Evolutionary conservation across 2,329 filamentous ascomycete genomes (phyloP).

Genomic region (Cephalotrichum gorgonifer): DNA sequence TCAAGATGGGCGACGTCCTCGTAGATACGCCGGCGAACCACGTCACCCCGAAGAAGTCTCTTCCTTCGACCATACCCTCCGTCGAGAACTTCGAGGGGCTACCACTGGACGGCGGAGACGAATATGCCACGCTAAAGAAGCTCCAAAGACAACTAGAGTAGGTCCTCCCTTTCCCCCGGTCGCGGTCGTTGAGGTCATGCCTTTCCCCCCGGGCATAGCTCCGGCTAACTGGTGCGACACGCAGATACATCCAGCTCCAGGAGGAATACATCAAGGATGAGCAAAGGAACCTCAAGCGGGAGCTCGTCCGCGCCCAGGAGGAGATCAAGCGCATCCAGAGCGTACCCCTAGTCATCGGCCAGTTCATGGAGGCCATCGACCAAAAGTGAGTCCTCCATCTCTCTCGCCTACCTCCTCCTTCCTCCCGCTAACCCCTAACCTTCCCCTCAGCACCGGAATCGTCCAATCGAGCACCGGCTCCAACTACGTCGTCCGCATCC

Average conservation of each 20-base stretch:
- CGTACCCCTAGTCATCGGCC: constrained; percentile 92
- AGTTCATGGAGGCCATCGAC: constrained; percentile 99
- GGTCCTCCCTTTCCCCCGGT: constrained; percentile 18
- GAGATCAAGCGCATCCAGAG: constrained; percentile 99
- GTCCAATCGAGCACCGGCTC: constrained; percentile 97
- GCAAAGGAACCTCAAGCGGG: constrained; percentile 93
- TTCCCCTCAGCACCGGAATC: constrained; percentile 70
- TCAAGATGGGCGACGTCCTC: constrained; percentile 73
- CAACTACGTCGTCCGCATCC: constrained; percentile 97
- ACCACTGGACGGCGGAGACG: constrained; percentile 71
- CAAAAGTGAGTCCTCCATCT: constrained; percentile 62
- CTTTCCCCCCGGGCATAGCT: background rate
- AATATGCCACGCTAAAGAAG: constrained; percentile 94
- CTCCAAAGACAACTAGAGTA: constrained; percentile 93
- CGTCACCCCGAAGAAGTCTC: constrained; percentile 68
- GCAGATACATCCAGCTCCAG: constrained; percentile 87
- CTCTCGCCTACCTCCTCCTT: constrained; percentile 9
- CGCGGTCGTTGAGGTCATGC: background rate
- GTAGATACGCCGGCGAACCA: constrained; percentile 72
- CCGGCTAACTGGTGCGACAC: constrained; percentile 6
- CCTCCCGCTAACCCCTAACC: background rate
- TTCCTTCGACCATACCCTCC: constrained; percentile 73
- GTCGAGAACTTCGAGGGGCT: constrained; percentile 84
- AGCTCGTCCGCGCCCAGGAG: constrained; percentile 93
- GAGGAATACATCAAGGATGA: constrained; percentile 99